Base-by-base conservation (phyloP, 2,329 filamentous ascomycete genomes). In the Teratosphaeria viscida region DNA sequence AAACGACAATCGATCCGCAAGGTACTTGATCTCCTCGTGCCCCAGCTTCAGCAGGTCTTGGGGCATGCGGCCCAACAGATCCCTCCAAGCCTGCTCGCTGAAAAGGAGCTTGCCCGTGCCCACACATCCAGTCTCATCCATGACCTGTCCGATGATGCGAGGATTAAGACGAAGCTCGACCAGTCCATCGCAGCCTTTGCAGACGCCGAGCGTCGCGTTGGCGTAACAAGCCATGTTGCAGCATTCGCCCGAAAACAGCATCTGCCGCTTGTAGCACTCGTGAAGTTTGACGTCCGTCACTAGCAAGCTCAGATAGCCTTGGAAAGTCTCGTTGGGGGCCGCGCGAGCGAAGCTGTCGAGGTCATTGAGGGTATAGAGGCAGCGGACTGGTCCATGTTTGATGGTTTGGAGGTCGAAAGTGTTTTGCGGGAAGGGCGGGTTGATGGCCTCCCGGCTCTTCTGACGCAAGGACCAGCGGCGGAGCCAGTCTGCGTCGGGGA, bases 111-210 rank as follows among this genome's bases (percentile, higher is more conserved):
- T 84, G 0, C 78, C 79, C 1, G 75, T 67, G 1, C 70, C 67
- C 8, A 85, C 75, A 37, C 74, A 75, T 5, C 80, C 83, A 0
- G 82, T 85, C 68, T 86, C 84, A 61, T 86, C 78, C 55, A 78
- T 65, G 5, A 79, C 60, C 43, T 72, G 70, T 5, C 76, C 76
- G 32, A 80, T 70, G 19, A 79, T 72, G 5, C 69, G 67, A 3
- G 77, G 76, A 61, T 77, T 79, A 27, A 79, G 67, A 1, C 73
- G 65, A 2, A 80, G 65, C 1, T 56, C 29, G 1, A 76, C 67
- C 3, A 61, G 19, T 47, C 69, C 69, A 5, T 74, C 72, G 59
- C 77, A 80, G 27, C 74, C 74, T 60, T 72, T 75, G 65, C 78
- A 79, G 2, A 54, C 67, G 0, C 65, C 73, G 0, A 60, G 64